Conservation (phyloP, 75 land plant species). For the Pinus albicaulis region DNA sequence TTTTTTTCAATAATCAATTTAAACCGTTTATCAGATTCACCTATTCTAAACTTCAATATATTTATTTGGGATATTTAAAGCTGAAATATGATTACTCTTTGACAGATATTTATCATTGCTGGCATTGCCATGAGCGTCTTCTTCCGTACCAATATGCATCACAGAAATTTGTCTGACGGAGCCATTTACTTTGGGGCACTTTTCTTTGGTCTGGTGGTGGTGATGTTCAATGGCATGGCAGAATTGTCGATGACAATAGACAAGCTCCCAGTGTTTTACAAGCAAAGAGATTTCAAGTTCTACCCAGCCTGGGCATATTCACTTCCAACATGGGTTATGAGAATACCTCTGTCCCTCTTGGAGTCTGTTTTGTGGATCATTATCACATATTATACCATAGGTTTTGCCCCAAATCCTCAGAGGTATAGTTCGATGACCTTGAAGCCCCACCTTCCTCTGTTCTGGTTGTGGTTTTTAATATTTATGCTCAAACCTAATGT, state of each 20-base stretch:
- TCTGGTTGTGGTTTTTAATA: too few relatives aligned
- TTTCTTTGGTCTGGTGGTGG: constrained; percentile 42
- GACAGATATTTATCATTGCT: constrained; percentile 34
- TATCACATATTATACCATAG: constrained; percentile 67
- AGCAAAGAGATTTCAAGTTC: constrained; percentile 76
- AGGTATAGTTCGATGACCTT: constrained; percentile 37
- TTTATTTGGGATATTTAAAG: not conserved
- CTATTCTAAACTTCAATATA: too few relatives aligned
- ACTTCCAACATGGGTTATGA: constrained; percentile 58
- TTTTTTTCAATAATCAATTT: too few relatives aligned
- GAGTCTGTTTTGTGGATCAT: constrained; percentile 64
- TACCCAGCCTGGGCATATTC: constrained; percentile 83
- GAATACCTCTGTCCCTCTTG: constrained; percentile 56
- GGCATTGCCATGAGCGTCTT: constrained; percentile 54
- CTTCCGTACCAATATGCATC: constrained; percentile 62
- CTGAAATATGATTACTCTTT: not conserved
- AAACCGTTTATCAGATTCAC: too few relatives aligned
- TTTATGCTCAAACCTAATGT: not conserved
- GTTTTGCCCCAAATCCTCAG: constrained; percentile 57
- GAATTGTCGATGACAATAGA: constrained; percentile 69
- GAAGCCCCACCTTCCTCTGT: not conserved
- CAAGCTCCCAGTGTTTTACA: constrained; percentile 82
- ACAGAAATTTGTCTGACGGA: constrained; percentile 37
- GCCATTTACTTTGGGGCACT: constrained; percentile 55
- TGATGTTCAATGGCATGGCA: constrained; percentile 70